Conservation (phyloP, 805 yeast genomes). For the Scheffersomyces amazonensis region DNA sequence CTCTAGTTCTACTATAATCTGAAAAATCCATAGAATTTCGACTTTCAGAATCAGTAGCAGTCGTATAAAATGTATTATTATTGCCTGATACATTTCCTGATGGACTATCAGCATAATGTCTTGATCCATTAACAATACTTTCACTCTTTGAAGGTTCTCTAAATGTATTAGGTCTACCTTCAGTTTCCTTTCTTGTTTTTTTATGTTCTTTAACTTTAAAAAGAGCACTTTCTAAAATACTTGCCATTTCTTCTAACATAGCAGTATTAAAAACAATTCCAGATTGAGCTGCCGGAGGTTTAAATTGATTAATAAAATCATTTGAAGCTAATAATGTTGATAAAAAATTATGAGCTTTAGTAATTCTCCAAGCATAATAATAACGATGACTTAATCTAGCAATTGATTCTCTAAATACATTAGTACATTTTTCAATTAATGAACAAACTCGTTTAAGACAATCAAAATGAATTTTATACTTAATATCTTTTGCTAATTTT, state of each 20-base stretch:
- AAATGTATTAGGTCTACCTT: background rate
- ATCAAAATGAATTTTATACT: conserved; percentile 6
- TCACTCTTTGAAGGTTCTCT: background rate
- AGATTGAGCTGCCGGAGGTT: conserved; percentile 3
- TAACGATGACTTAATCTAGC: conserved; percentile 52
- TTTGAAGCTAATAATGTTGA: conserved; percentile 29
- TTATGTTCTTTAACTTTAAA: conserved; percentile 9
- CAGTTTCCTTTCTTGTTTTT: background rate
- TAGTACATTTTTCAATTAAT: conserved; percentile 8
- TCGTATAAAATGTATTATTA: background rate
- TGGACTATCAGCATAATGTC: too few species aligned
- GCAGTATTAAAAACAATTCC: conserved; percentile 9
- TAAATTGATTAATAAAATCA: conserved; percentile 14
- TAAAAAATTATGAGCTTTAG: conserved; percentile 51
- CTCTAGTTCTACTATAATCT: background rate
- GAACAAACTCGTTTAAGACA: conserved; percentile 7
- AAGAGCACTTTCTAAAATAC: conserved; percentile 19
- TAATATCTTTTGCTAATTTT: conserved; percentile 2
- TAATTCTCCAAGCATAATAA: conserved; percentile 67
- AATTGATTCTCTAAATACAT: conserved; percentile 16
- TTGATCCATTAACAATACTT: background rate
- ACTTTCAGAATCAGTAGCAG: background rate
- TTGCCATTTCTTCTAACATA: conserved; percentile 18
- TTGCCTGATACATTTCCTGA: background rate
- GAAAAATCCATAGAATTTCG: background rate